Conservation (phyloP, 768 basidiomycete species). For the Pisolithus albus region DNA sequence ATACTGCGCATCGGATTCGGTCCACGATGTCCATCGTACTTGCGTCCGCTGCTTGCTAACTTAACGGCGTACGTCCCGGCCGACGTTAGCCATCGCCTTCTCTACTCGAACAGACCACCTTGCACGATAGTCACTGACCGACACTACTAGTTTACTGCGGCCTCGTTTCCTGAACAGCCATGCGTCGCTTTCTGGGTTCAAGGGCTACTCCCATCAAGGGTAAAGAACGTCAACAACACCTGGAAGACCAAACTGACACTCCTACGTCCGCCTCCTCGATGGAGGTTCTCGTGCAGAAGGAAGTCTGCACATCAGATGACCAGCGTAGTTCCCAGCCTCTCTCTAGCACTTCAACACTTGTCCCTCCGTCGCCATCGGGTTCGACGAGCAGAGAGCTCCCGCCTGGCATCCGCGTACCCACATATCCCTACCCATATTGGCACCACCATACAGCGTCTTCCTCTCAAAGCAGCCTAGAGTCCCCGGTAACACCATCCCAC, state of each 20-base stretch:
- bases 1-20: not conserved
- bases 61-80: conserved; percentile 1
- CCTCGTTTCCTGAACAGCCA: conserved; percentile 11
- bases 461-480: conserved; percentile 27
- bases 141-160: conserved; percentile 12
- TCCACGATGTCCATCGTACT: not conserved
- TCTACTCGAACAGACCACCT: conserved; percentile 1
- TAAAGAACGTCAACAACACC: conserved; percentile 18
- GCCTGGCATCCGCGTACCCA: conserved; percentile 27
- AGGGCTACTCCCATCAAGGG: conserved; percentile 20
- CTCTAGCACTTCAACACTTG: conserved; percentile 11
- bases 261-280: conserved; percentile 4
- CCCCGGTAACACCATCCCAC: conserved; percentile 31
- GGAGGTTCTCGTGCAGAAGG: conserved; percentile 25
- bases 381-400: conserved; percentile 20
- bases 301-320: conserved; percentile 20
- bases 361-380: conserved; percentile 14
- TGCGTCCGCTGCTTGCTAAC: not conserved
- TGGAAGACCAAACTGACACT: not conserved
- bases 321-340: conserved; percentile 12
- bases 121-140: conserved; percentile 15
- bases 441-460: conserved; percentile 26
- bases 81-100: conserved; percentile 1
- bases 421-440: conserved; percentile 30
- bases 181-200: conserved; percentile 27